Percentiles rank a stretch among this genome's conserved stretches.
phyloP scores from a whole-genome alignment of 305 asterid genomes.

The Fraxinus sp. region DNA sequence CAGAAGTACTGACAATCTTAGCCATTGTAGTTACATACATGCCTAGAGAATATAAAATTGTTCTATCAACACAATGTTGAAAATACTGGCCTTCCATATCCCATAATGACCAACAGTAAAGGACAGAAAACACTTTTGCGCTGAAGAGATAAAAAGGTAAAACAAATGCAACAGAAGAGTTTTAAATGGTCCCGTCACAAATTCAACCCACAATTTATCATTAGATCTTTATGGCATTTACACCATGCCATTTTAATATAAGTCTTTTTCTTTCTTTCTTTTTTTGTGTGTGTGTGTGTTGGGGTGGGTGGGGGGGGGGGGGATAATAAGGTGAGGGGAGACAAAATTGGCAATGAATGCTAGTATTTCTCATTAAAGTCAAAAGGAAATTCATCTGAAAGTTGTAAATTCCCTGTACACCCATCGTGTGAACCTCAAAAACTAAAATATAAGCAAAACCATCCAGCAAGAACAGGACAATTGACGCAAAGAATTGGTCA shows the following conservation, averaged over 20 bases:
- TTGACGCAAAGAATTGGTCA: not conserved
- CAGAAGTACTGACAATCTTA: not conserved
- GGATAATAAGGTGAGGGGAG: not conserved
- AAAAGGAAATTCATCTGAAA: not conserved
- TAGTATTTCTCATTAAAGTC: not conserved
- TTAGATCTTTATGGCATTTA: not conserved
- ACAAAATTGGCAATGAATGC: not conserved
- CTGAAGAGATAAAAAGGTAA: not conserved
- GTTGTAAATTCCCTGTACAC: not conserved
- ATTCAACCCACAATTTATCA: not conserved
- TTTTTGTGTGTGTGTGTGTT: not conserved
- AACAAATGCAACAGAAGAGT: not conserved
- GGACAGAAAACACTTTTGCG: not conserved
- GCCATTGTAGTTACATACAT: not conserved
- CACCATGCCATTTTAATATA: not conserved
- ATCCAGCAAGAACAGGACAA: not conserved
- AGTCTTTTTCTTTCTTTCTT: no score
- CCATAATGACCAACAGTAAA: not conserved
- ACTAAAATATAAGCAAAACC: not conserved
- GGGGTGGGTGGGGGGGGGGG: no score
- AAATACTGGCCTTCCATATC: not conserved
- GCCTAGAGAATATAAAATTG: not conserved
- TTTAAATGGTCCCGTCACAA: not conserved
- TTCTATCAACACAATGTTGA: not conserved
- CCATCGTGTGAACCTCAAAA: not conserved